Evolutionary conservation across 371 early-diverging fungal genomes (phyloP).

Genomic region (Zopfochytrium polystomum): DNA sequence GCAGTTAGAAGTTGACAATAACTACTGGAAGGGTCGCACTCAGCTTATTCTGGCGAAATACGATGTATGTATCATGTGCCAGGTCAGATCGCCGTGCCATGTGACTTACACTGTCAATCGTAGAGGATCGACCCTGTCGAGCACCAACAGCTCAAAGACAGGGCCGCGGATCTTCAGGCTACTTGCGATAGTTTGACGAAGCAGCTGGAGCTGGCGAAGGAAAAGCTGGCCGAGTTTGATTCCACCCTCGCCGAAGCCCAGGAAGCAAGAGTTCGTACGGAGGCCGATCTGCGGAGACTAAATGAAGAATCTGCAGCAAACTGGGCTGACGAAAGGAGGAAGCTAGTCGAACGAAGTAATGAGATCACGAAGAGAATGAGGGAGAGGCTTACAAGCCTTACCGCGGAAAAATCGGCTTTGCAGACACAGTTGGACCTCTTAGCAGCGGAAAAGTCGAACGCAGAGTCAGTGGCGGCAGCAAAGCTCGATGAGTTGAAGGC

Average conservation of each 20-base stretch:
- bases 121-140: constrained; percentile 49
- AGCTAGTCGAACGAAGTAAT: constrained; percentile 18
- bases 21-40: constrained; percentile 59
- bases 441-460: not conserved
- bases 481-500: not conserved
- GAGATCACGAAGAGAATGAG: constrained; percentile 8
- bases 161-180: constrained; percentile 15
- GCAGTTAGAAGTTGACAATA: constrained; percentile 51
- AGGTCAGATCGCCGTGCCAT: not conserved
- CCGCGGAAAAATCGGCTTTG: constrained; percentile 1
- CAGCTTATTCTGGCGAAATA: constrained; percentile 61
- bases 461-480: not conserved
- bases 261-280: constrained; percentile 3
- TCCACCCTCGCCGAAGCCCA: constrained; percentile 2
- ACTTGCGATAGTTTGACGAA: constrained; percentile 4
- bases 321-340: constrained; percentile 10
- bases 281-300: not conserved
- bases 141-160: constrained; percentile 39
- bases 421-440: no score
- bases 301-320: constrained; percentile 1
- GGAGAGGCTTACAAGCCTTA: constrained; percentile 13
- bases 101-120: not conserved
- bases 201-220: not conserved
- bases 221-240: constrained; percentile 4
- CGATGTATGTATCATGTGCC: constrained; percentile 32